Percentiles rank a stretch among this genome's conserved stretches.
Conservation (phyloP, 768 basidiomycete genomes). For the Sporobolomyces pararoseus region DNA sequence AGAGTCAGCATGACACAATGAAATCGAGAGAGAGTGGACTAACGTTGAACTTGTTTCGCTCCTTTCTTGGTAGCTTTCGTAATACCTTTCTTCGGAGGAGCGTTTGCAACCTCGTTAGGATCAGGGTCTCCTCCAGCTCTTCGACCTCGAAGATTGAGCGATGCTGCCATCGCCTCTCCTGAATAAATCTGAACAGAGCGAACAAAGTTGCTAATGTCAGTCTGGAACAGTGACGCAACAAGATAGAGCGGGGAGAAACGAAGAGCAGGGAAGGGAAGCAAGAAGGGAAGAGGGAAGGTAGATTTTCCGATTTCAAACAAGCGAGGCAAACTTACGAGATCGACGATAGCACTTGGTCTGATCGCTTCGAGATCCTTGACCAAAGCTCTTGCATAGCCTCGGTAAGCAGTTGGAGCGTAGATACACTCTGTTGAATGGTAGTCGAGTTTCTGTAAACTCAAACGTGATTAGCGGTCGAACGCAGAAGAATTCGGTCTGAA, state of each 20-base stretch:
- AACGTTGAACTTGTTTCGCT: constrained; percentile 37
- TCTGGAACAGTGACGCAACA: too few species aligned
- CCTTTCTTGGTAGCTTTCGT: constrained; percentile 8
- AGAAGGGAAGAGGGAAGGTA: too few species aligned
- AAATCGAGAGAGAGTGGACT: not conserved
- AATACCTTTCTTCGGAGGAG: constrained; percentile 12
- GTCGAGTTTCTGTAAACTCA: constrained; percentile 67
- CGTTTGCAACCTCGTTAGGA: not conserved
- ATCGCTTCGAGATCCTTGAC: constrained; percentile 93
- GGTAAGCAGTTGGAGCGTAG: constrained; percentile 96
- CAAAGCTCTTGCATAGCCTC: constrained; percentile 89
- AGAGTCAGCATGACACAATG: not conserved
- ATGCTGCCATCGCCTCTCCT: constrained; percentile 44
- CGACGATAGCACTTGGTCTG: constrained; percentile 90
- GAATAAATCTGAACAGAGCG: constrained; percentile 43
- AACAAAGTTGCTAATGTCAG: too few species aligned
- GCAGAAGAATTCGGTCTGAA: not conserved
- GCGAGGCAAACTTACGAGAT: constrained; percentile 75
- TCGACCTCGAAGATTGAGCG: constrained; percentile 34
- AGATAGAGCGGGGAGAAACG: constrained; percentile 43
- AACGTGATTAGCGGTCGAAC: not conserved
- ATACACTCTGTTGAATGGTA: constrained; percentile 99
- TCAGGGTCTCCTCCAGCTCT: constrained; percentile 37
- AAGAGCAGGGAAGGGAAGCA: not conserved
- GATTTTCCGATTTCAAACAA: too few species aligned